A percentile compares a stretch with the other conserved stretches of the same genome.
phyloP scores from a whole-genome alignment of 2,329 filamentous ascomycete genomes.

The Cryphonectria japonica region DNA sequence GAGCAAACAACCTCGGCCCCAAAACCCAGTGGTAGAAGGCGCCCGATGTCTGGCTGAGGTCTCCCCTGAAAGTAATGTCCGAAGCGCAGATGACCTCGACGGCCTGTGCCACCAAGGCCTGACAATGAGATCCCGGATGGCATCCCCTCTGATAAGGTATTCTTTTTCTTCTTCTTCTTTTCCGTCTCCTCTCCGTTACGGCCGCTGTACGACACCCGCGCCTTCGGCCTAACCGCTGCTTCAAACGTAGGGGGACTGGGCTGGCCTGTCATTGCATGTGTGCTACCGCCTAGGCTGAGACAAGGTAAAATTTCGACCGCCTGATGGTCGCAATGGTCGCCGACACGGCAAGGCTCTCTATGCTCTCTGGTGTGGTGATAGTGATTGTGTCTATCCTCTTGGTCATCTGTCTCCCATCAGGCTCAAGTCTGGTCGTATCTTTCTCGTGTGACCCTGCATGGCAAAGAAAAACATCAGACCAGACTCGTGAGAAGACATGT shows the following conservation, averaged over 20 bases:
- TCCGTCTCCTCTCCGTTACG: neutral
- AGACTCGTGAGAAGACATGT: neutral
- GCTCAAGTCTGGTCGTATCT: neutral
- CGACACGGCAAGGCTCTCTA: constrained; percentile 6
- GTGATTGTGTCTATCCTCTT: neutral
- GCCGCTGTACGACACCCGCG: neutral
- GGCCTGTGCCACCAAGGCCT: neutral
- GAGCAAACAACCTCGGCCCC: neutral
- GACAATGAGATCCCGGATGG: neutral
- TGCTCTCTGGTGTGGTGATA: neutral
- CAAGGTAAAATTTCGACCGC: neutral
- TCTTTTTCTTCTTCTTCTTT: neutral
- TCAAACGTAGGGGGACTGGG: neutral
- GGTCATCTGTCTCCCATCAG: neutral
- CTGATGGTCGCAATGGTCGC: constrained; percentile 13
- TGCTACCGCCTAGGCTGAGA: constrained; percentile 5
- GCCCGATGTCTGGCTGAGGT: neutral
- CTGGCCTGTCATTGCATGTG: neutral
- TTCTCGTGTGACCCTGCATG: neutral
- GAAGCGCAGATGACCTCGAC: neutral
- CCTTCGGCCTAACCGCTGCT: neutral
- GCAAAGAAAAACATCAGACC: neutral
- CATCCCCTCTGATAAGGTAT: neutral
- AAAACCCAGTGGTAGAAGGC: neutral
- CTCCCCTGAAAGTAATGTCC: neutral